Conservation (phyloP, 305 asterid genomes). For the Fraxinus ornus region DNA sequence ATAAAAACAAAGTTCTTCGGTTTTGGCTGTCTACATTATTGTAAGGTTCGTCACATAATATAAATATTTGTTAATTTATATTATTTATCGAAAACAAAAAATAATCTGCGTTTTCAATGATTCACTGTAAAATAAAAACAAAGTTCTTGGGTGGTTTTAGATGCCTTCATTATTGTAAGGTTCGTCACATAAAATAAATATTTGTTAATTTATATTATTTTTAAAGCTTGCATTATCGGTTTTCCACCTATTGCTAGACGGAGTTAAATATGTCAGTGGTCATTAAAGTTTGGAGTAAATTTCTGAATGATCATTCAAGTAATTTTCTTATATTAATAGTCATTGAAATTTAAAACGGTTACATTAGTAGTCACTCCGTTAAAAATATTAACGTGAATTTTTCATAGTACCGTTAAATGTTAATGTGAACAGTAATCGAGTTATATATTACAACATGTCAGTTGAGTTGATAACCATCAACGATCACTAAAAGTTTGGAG, state of each 20-base stretch:
- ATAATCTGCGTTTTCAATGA: too few relatives aligned
- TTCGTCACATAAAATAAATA: not conserved
- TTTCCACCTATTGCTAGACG: not conserved
- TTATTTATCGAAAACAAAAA: too few relatives aligned
- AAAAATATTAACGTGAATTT: too few relatives aligned
- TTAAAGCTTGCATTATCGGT: not conserved
- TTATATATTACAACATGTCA: too few relatives aligned
- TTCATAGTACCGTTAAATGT: not conserved
- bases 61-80: not conserved
- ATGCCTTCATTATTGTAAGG: not conserved
- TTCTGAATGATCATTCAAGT: not conserved
- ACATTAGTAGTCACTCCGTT: not conserved
- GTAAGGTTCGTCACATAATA: not conserved
- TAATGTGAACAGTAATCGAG: not conserved
- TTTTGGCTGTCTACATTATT: not conserved
- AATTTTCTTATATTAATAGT: not conserved
- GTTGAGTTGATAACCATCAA: too few relatives aligned
- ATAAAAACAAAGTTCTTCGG: not conserved
- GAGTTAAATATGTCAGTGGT: not conserved
- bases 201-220: not conserved
- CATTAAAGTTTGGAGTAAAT: not conserved
- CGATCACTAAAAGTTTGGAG: not conserved
- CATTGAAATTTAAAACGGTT: not conserved
- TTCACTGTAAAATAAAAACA: too few relatives aligned
- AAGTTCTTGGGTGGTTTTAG: not conserved